Percentiles rank a stretch among this genome's conserved stretches.
phyloP scores from a whole-genome alignment of 192 early-diverging fungal species.

The Coemansia sp. region DNA sequence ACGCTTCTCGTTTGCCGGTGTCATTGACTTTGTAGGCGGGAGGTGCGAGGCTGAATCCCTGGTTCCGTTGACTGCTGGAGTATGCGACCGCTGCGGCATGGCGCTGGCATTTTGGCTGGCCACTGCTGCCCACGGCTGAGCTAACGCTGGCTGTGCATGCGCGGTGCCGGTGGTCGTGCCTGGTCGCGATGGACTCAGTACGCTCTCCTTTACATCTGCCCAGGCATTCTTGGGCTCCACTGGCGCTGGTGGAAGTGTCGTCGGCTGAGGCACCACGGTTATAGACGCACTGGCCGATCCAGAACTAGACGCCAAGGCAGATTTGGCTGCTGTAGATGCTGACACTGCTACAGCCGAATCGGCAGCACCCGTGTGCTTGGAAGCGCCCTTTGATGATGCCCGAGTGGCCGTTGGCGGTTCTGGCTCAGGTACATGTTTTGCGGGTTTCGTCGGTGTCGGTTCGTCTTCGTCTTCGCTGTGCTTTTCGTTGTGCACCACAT shows the following conservation, averaged over 20 bases:
- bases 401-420: conserved; percentile 21
- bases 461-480: conserved; percentile 21
- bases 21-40: background rate
- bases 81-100: background rate
- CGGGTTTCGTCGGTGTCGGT: background rate
- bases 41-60: background rate
- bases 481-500: conserved; percentile 19
- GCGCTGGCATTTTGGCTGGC: conserved; percentile 32
- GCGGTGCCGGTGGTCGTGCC: conserved; percentile 29
- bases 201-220: conserved; percentile 52
- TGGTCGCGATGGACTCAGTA: conserved; percentile 48
- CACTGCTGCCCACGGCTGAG: conserved; percentile 52
- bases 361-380: conserved; percentile 12
- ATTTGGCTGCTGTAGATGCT: conserved; percentile 1
- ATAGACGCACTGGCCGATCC: conserved; percentile 8
- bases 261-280: conserved; percentile 31
- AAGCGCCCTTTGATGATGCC: conserved; percentile 16
- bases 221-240: conserved; percentile 51
- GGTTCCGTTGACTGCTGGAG: conserved; percentile 7
- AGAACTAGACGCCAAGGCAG: background rate
- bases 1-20: background rate
- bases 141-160: conserved; percentile 22
- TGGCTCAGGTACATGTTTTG: conserved; percentile 10
- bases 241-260: conserved; percentile 48
- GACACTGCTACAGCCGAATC: conserved; percentile 2